Conservation (phyloP, 441 rosid genomes). For the Viola pubescens region DNA sequence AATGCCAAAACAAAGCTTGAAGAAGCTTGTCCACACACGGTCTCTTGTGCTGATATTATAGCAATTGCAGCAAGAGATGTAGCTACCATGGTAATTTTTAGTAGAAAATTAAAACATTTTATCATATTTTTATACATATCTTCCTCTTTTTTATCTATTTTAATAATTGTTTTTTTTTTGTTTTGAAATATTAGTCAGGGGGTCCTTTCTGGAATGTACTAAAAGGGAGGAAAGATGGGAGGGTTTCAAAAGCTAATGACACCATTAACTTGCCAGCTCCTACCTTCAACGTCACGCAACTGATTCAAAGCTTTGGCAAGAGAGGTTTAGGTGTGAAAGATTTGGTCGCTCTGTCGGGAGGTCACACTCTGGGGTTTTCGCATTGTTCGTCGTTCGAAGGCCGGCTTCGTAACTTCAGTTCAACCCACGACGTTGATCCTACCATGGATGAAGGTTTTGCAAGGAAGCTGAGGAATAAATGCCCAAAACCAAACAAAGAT, state of each 20-base stretch:
- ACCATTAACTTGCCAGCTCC: constrained; percentile 63
- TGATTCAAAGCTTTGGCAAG: constrained; percentile 58
- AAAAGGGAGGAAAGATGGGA: constrained; percentile 73
- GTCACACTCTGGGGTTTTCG: constrained; percentile 63
- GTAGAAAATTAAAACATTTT: neutral
- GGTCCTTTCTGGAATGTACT: constrained; percentile 58
- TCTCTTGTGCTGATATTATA: constrained; percentile 60
- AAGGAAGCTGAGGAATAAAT: constrained; percentile 33
- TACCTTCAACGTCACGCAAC: constrained; percentile 50
- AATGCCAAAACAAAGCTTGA: constrained; percentile 65
- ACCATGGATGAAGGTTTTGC: constrained; percentile 42
- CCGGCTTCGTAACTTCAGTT: constrained; percentile 51
- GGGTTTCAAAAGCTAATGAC: constrained; percentile 48
- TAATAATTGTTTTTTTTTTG: neutral
- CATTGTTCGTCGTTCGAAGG: constrained; percentile 69
- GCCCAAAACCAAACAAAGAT: constrained; percentile 37
- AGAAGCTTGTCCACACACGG: constrained; percentile 48
- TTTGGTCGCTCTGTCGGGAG: constrained; percentile 72
- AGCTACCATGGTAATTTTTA: constrained; percentile 41
- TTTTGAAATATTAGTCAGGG: constrained; percentile 37
- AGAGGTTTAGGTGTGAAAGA: constrained; percentile 68
- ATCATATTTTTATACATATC: neutral
- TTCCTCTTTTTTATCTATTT: constrained; percentile 2
- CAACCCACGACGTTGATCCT: constrained; percentile 49
- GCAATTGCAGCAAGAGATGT: constrained; percentile 74